Base-by-base conservation (phyloP, 306 rosid genomes). In the Nissolia schottii region DNA sequence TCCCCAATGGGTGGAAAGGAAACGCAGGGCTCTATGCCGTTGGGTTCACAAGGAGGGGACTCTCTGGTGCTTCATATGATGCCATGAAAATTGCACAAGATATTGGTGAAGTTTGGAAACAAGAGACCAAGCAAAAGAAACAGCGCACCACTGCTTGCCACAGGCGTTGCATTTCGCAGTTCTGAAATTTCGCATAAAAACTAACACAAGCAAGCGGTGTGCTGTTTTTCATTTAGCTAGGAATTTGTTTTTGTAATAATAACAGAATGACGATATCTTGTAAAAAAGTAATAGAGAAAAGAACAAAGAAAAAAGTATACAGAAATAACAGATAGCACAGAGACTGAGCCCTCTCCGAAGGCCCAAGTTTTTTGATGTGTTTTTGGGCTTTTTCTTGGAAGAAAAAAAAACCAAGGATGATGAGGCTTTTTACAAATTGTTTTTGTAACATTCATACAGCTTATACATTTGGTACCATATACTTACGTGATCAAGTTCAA, bases 11-110 rank as follows among this genome's bases (percentile, higher is more conserved):
- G 0, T 94, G 99, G 99, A 94, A 91, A 32, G 99, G 99, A 46
- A 89, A 86, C 6, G 69, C 74, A 0, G 99, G 99, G 3, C 88
- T 94, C 5, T 94, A 94, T 60, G 96, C 97, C 2, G 99, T 94
- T 68, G 99, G 99, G 59, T 89, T 94, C 72, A 87, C 99, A 49
- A 89, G 79, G 91, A 89, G 91, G 79, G 99, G 99, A 76, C 91
- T 94, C 13, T 85, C 91, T 51, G 99, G 99, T 53, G 85, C 85
- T 29, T 87, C 99, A 14, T 82, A 70, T 34, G 99, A 94, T 71
- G 99, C 99, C 68, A 64, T 79, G 23, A 89, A 72, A 82, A 87
- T 91, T 14, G 91, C 95, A 11, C 84, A 81, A 78, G 99, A 94
- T 74, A 89, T 94, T 77, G 87, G 87, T 12, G 64, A 64, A 6